Percentiles rank a stretch among this genome's conserved stretches.
Evolutionary conservation across 306 rosid genomes (phyloP).

Genomic region (Oemleria cerasiformis): DNA sequence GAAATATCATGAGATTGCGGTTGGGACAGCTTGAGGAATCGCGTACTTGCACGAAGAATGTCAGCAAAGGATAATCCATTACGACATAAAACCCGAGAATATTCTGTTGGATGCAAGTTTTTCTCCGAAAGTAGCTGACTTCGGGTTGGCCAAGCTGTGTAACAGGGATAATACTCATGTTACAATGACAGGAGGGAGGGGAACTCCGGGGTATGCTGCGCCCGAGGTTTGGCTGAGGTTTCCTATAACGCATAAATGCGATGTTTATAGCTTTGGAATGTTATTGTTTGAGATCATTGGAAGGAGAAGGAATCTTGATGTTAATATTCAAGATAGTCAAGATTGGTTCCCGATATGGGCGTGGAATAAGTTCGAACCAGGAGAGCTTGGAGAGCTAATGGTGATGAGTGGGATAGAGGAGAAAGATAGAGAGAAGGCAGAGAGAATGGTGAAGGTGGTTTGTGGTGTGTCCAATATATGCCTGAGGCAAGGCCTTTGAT

Average conservation of each 20-base stretch:
- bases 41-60: conserved; percentile 50
- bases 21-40: conserved; percentile 47
- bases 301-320: conserved; percentile 37
- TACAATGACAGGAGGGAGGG: conserved; percentile 39
- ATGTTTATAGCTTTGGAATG: conserved; percentile 40
- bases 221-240: conserved; percentile 41
- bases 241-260: conserved; percentile 32
- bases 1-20: conserved; percentile 43
- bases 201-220: conserved; percentile 53
- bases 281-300: conserved; percentile 43
- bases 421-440: conserved; percentile 26
- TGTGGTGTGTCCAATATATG: conserved; percentile 41
- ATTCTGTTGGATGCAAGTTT: conserved; percentile 35
- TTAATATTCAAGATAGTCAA: conserved; percentile 21
- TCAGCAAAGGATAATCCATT: conserved; percentile 47
- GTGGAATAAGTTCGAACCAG: conserved; percentile 35
- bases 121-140: conserved; percentile 42
- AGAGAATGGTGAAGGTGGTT: conserved; percentile 35
- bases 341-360: conserved; percentile 48
- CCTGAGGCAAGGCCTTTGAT: conserved; percentile 41
- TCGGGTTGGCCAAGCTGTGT: conserved; percentile 48
- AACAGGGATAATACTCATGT: conserved; percentile 38
- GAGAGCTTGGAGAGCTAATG: conserved; percentile 15
- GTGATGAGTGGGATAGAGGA: conserved; percentile 33
- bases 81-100: conserved; percentile 53